Conservation (phyloP, 2,329 filamentous ascomycete genomes). For the Sporothrix humicola region DNA sequence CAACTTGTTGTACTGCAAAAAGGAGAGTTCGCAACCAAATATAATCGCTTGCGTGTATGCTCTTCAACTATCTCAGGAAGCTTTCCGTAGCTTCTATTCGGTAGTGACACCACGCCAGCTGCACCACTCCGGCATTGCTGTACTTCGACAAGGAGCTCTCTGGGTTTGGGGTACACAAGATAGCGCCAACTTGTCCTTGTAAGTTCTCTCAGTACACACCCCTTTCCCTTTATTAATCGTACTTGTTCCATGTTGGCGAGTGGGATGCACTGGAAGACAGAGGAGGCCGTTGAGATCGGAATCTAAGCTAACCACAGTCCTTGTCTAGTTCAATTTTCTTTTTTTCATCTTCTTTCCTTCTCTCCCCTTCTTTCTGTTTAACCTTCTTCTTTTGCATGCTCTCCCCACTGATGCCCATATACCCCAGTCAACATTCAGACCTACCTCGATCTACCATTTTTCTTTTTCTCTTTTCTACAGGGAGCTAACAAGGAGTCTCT, state of each 20-base stretch:
- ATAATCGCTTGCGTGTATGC: no score
- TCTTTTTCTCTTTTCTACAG: background rate
- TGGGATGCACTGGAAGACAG: background rate
- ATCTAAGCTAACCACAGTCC: background rate
- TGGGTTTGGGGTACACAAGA: background rate
- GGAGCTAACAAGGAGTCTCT: background rate
- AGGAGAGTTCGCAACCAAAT: no score
- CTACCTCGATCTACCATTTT: background rate
- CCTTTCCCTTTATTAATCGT: background rate
- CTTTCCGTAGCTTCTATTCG: background rate
- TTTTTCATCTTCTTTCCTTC: background rate
- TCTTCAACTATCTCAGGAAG: no score
- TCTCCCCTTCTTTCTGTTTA: background rate
- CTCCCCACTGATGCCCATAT: conserved; percentile 19
- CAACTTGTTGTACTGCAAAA: no score
- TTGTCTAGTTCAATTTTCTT: background rate
- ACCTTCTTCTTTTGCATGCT: conserved; percentile 17
- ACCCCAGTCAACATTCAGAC: conserved; percentile 7
- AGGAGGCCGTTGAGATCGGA: conserved; percentile 19
- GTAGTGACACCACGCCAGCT: background rate
- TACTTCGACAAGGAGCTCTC: background rate
- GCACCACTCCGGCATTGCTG: conserved; percentile 19
- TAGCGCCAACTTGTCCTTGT: background rate
- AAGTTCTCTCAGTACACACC: background rate
- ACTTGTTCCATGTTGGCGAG: background rate